A percentile compares a stretch with the other conserved stretches of the same genome.
Conservation (phyloP, 768 basidiomycete species). For the Mrakia blollopis region DNA sequence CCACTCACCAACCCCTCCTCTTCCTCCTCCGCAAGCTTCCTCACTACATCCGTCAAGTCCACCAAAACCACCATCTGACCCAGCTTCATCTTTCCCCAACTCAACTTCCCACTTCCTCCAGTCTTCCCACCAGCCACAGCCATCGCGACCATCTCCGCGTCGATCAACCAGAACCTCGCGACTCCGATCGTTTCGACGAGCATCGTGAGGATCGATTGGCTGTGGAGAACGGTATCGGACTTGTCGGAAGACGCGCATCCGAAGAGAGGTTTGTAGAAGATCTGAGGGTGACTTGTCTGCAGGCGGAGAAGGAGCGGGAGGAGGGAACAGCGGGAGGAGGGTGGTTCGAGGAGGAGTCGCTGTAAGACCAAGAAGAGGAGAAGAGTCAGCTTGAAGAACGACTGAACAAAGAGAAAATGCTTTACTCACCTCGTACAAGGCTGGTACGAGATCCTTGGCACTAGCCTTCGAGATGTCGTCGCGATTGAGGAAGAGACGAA, state of each 20-base stretch:
- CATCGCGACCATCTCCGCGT: slow-evolving; percentile 69
- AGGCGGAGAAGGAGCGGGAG: slow-evolving; percentile 55
- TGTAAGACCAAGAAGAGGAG: slow-evolving; percentile 43
- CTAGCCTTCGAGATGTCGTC: not conserved
- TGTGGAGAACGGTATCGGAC: slow-evolving; percentile 56
- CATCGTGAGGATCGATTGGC: slow-evolving; percentile 55
- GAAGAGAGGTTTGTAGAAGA: slow-evolving; percentile 70
- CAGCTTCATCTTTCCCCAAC: slow-evolving; percentile 54
- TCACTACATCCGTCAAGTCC: slow-evolving; percentile 52
- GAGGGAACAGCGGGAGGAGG: slow-evolving; percentile 49
- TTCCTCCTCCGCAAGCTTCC: not conserved
- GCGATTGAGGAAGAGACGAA: not conserved
- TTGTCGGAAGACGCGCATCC: slow-evolving; percentile 62
- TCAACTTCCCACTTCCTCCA: slow-evolving; percentile 32
- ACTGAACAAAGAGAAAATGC: slow-evolving; percentile 27
- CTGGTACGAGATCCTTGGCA: not conserved
- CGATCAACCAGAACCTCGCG: slow-evolving; percentile 61
- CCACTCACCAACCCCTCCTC: not conserved
- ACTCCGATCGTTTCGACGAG: slow-evolving; percentile 51
- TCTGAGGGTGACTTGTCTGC: slow-evolving; percentile 54
- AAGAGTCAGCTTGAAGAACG: slow-evolving; percentile 19
- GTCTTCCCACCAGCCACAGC: slow-evolving; percentile 48
- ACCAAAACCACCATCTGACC: slow-evolving; percentile 61
- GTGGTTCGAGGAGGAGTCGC: slow-evolving; percentile 47
- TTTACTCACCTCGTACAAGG: slow-evolving; percentile 17